Conservation (phyloP, 108 stramenopile genomes). For the Cyclotella atomus region DNA sequence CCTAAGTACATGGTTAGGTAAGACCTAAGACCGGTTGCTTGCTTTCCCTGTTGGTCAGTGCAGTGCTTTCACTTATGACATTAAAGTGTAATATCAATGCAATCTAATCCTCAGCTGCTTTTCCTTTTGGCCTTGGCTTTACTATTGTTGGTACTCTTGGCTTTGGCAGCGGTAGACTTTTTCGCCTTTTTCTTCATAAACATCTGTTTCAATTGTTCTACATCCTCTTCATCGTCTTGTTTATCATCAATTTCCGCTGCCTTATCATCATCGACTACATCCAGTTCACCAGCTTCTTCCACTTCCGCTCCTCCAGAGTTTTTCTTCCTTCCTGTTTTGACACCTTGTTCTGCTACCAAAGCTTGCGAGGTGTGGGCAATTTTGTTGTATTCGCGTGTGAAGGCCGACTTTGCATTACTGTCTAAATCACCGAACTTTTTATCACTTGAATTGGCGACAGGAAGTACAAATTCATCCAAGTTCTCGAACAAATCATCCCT, state of each 20-base stretch:
- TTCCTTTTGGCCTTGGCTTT: too few relatives aligned
- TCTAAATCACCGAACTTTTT: conserved; percentile 72
- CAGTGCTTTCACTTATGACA: too few relatives aligned
- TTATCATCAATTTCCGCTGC: conserved; percentile 54
- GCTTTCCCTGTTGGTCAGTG: too few relatives aligned
- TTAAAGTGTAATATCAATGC: neutral
- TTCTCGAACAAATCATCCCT: conserved; percentile 96
- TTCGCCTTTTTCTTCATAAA: conserved; percentile 33
- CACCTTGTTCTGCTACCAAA: conserved; percentile 80
- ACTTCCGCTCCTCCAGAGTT: conserved; percentile 13
- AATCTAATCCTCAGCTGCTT: neutral
- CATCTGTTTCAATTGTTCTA: conserved; percentile 31
- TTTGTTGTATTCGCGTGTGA: conserved; percentile 88
- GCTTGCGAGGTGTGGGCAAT: conserved; percentile 81
- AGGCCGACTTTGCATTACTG: conserved; percentile 83
- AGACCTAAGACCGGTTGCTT: too few relatives aligned
- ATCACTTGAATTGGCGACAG: conserved; percentile 35
- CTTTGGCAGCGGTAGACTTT: neutral
- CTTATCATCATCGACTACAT: conserved; percentile 59
- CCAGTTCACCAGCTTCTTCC: conserved; percentile 39
- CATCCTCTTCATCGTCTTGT: conserved; percentile 36
- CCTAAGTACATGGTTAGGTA: too few relatives aligned
- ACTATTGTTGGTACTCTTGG: too few relatives aligned
- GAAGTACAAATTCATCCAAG: conserved; percentile 79
- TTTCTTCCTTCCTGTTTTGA: conserved; percentile 44